A percentile compares a stretch with the other conserved stretches of the same genome.
phyloP scores from a whole-genome alignment of 2,329 filamentous ascomycete genomes.

The Hypomyces rosellus region DNA sequence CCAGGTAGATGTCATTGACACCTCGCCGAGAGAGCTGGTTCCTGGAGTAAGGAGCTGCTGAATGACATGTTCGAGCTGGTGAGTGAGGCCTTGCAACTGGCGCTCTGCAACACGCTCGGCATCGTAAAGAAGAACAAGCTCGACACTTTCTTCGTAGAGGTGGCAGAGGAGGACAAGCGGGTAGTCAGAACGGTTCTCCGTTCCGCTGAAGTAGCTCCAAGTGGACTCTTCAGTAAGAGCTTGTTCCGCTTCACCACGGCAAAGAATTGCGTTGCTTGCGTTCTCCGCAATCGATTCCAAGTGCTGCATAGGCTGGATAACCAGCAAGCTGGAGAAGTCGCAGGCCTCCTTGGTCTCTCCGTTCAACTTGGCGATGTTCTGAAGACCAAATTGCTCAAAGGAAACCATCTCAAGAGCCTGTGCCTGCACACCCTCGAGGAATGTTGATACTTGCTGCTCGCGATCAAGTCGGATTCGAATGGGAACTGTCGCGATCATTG shows the following conservation, averaged over 20 bases:
- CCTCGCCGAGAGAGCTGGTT: neutral
- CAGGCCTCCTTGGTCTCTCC: slow-evolving; percentile 3
- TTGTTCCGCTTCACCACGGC: neutral
- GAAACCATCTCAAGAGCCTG: slow-evolving; percentile 11
- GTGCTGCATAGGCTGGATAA: slow-evolving; percentile 1
- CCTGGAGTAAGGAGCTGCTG: neutral
- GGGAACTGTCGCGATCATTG: slow-evolving; percentile 12
- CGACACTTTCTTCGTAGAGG: neutral
- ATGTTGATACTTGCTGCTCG: slow-evolving; percentile 4
- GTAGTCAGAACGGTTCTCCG: neutral
- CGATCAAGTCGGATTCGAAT: slow-evolving; percentile 11
- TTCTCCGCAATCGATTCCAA: neutral
- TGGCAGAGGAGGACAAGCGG: slow-evolving; percentile 1
- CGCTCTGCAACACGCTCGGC: neutral
- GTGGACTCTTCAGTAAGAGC: neutral
- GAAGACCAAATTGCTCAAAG: slow-evolving; percentile 7
- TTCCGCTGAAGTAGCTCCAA: slow-evolving; percentile 3
- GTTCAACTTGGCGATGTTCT: slow-evolving; percentile 6
- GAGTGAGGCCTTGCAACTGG: neutral
- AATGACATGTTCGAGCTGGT: slow-evolving; percentile 3
- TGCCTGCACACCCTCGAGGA: slow-evolving; percentile 11
- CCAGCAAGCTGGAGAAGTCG: slow-evolving; percentile 5
- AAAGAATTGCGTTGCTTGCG: neutral
- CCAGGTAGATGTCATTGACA: slow-evolving; percentile 2
- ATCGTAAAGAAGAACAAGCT: slow-evolving; percentile 1